Conservation (phyloP, 2,329 filamentous ascomycete genomes). For the Scedosporium boydii region DNA sequence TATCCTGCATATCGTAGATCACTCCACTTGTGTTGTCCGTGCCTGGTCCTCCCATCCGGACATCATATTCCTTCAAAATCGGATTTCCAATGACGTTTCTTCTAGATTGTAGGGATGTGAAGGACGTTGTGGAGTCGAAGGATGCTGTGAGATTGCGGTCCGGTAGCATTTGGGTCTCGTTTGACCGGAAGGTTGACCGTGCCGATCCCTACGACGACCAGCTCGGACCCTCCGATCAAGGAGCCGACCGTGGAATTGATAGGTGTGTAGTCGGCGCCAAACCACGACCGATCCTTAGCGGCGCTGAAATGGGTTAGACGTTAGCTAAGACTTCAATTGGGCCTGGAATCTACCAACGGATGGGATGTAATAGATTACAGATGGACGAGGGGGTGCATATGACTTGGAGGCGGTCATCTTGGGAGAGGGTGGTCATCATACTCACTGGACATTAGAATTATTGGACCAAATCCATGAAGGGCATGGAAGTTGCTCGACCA, state of each 20-base stretch:
- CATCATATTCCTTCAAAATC: neutral
- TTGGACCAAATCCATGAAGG: conserved; percentile 7
- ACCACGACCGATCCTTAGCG: conserved; percentile 10
- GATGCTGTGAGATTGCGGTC: conserved; percentile 3
- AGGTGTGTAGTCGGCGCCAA: conserved; percentile 7
- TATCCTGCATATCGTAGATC: neutral
- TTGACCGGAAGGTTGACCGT: conserved; percentile 8
- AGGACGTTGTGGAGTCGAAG: conserved; percentile 7
- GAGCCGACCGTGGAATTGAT: conserved; percentile 1
- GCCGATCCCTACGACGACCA: conserved; percentile 7
- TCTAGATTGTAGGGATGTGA: neutral
- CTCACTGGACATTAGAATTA: conserved; percentile 10
- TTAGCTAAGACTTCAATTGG: neutral
- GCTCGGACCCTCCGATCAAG: neutral
- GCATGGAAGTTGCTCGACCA: conserved; percentile 3
- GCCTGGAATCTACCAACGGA: neutral
- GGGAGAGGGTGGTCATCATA: neutral
- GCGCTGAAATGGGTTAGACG: neutral
- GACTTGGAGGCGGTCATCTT: neutral
- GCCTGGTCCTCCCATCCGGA: neutral
- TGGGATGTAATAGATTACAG: neutral
- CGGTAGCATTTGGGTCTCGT: conserved; percentile 1
- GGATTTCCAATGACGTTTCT: conserved; percentile 7
- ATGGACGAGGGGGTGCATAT: neutral
- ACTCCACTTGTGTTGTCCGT: neutral